Evolutionary conservation across 1,284 basidiomycete species (phyloP), one percentile per base, ranked within the genome.

Genomic region (Tetrapyrgos nigripes): DNA sequence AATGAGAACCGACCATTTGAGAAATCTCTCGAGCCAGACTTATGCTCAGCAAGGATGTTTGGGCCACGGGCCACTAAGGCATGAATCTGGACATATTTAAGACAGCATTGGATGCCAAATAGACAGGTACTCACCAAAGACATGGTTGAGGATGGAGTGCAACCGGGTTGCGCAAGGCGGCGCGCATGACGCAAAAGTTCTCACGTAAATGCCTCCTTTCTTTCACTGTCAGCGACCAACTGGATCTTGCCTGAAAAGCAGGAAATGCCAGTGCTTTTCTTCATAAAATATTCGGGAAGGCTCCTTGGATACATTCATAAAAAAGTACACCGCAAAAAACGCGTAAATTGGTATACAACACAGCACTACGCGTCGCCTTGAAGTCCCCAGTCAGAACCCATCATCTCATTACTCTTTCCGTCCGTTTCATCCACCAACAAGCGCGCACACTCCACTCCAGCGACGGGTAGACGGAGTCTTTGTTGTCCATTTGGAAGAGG

Each of bases 1-100:
- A 45, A 17, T 10, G 13, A n/a, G 10, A 52, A 64, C 76, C 51
- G 62, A 88, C 94, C 94, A 81, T 92, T 89, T 55, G 92, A 93
- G 80, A 96, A 94, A 72, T 94, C 87, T 53, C 89, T 85, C 63
- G 87, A 83, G 47, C 91, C 91, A 5, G 84, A 82, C 65, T 90
- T 85, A 71, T 94, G 89, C 71, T 97, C 94, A 3, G 91, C 93
- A 26, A 97, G 83, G 61, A 97, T 89, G 6, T 83, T 87, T 14
- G 87, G 73, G 1, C 91, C 93, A 63, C 86, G 82, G n/a, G 94
- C 90, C 10, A 97, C 88, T 44, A 96, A 81, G n/a, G 92, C 92
- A 68, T 94, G 92, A 60, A 96, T 90, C 89, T 92, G 37, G 43
- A 26, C 0, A 3, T 8, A 23, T 26, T 28, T 24, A 17, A 48